phyloP scores from a whole-genome alignment of 805 yeast genomes.

The Debaryomyces maramus region DNA sequence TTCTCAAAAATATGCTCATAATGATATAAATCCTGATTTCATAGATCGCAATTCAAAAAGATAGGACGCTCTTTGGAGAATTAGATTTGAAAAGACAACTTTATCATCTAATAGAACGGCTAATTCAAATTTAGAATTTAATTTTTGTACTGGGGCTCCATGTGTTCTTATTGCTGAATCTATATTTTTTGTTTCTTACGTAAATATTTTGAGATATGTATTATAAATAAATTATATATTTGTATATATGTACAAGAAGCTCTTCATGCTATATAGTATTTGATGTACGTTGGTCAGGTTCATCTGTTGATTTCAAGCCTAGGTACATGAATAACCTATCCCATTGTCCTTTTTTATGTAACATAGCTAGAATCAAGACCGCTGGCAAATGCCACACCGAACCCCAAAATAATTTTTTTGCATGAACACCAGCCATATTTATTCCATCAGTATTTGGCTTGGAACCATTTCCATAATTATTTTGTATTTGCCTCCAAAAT shows the following conservation, averaged over 20 bases:
- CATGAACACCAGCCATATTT: slow-evolving; percentile 62
- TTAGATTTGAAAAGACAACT: no score
- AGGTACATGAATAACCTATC: slow-evolving; percentile 48
- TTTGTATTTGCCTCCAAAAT: slow-evolving; percentile 83
- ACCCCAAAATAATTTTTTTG: slow-evolving; percentile 88
- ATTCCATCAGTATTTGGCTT: slow-evolving; percentile 57
- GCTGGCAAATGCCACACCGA: slow-evolving; percentile 94
- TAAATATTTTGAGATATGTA: not conserved
- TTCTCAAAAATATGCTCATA: no score
- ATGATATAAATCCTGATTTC: no score
- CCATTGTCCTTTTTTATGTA: slow-evolving; percentile 96
- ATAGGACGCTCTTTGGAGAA: no score
- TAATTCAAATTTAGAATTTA: no score
- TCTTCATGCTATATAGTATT: not conserved
- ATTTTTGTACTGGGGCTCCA: no score
- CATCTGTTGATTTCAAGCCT: slow-evolving; percentile 11
- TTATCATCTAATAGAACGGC: no score
- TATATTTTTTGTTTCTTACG: no score
- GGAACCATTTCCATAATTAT: slow-evolving; percentile 47
- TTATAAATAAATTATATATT: no score
- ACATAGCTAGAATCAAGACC: slow-evolving; percentile 83
- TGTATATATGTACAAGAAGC: not conserved
- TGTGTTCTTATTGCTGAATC: no score
- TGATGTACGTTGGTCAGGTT: not conserved
- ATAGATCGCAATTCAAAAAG: no score